These are phyloP conservation scores for Tetrapyrgos nigripes DNA, from an alignment of 1,284 basidiomycete genomes.

Conservation along the genomic window DNA sequence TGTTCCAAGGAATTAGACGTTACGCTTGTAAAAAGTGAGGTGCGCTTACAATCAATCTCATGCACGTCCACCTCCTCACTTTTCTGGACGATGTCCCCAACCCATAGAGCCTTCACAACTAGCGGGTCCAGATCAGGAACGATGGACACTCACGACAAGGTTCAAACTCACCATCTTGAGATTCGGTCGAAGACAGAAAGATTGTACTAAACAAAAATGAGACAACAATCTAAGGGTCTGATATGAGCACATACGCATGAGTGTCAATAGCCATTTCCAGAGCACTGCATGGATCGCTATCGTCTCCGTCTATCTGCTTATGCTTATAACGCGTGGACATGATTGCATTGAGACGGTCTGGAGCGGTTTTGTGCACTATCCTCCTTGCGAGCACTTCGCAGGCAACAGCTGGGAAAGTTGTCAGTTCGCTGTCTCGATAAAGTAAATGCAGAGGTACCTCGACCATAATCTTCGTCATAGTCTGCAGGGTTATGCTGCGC, in stretches of 20 bases:
- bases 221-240: not conserved
- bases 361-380: constrained; percentile 72
- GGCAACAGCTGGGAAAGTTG: constrained; percentile 60
- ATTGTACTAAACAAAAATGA: constrained; percentile 56
- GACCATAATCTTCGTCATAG: constrained; percentile 83
- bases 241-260: constrained; percentile 60
- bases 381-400: constrained; percentile 90
- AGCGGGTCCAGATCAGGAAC: not conserved
- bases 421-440: not conserved
- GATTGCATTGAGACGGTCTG: constrained; percentile 69
- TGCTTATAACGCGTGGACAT: constrained; percentile 84
- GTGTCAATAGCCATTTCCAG: constrained; percentile 88
- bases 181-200: constrained; percentile 88
- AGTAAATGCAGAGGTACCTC: constrained; percentile 56
- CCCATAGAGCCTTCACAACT: constrained; percentile 82
- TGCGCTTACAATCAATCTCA: constrained; percentile 58
- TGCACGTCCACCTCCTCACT: constrained; percentile 68
- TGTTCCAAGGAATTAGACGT: constrained; percentile 32
- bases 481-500: constrained; percentile 80
- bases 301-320: constrained; percentile 77
- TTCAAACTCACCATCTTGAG: constrained; percentile 71
- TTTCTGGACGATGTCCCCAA: constrained; percentile 80
- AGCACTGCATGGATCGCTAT: constrained; percentile 76
- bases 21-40: not conserved
- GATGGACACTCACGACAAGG: not conserved